Conservation (phyloP, 768 basidiomycete species). For the Suillus luteus region DNA sequence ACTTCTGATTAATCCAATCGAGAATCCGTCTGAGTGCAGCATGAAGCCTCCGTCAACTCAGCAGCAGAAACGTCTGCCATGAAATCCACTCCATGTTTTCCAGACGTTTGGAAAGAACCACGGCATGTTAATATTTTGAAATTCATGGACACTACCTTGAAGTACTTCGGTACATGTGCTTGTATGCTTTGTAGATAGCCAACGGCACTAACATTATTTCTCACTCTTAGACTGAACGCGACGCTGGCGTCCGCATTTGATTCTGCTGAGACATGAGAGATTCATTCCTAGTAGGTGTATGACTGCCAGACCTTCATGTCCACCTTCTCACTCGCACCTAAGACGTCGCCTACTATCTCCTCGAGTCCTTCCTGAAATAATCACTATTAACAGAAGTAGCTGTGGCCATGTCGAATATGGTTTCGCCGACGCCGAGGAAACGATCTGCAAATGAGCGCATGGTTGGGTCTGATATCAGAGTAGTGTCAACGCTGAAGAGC, state of each 20-base stretch:
- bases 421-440: slow-evolving; percentile 86
- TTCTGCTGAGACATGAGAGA: slow-evolving; percentile 1
- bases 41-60: not conserved
- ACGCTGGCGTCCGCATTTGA: not conserved
- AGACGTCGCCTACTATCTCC: slow-evolving; percentile 28
- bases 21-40: not conserved
- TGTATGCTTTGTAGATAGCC: not conserved
- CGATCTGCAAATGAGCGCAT: slow-evolving; percentile 74
- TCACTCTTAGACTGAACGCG: not conserved
- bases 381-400: slow-evolving; percentile 82
- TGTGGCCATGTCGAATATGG: slow-evolving; percentile 83
- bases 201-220: not conserved
- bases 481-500: slow-evolving; percentile 59
- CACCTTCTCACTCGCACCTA: not conserved
- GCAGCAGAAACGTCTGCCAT: not conserved
- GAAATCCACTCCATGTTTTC: not conserved
- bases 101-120: not conserved
- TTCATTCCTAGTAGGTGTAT: slow-evolving; percentile 4
- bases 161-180: not conserved
- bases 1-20: not conserved
- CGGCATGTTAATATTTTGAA: not conserved
- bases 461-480: slow-evolving; percentile 74
- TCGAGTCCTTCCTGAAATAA: slow-evolving; percentile 70
- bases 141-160: not conserved
- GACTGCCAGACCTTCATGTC: slow-evolving; percentile 1